These are phyloP conservation scores for Venturia oleaginea DNA, from an alignment of 2,329 filamentous ascomycete genomes.

Conservation along the genomic window DNA sequence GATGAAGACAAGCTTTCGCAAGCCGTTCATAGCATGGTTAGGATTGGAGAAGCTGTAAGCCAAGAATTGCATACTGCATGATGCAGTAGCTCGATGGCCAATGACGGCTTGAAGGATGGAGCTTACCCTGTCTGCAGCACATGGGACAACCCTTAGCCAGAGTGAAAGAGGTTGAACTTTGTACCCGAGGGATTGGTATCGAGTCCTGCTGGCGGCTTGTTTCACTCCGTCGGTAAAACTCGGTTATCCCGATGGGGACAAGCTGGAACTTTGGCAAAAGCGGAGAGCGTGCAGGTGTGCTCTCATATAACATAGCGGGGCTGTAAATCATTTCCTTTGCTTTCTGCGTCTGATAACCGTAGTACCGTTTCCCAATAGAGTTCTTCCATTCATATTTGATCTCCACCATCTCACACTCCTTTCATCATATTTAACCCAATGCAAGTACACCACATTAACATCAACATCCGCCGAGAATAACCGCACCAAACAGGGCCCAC, in stretches of 20 bases:
- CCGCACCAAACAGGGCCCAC: too few species aligned
- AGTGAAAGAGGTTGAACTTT: background rate
- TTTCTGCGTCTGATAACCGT: too few species aligned
- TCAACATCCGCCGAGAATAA: too few species aligned
- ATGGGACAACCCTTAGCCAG: background rate
- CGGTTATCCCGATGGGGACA: background rate
- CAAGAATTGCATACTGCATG: background rate
- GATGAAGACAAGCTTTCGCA: conserved; percentile 4
- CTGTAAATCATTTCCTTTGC: background rate
- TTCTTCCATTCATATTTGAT: too few species aligned
- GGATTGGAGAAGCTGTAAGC: background rate
- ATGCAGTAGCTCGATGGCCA: background rate
- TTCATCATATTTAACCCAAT: too few species aligned
- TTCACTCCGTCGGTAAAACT: background rate
- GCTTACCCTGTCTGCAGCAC: background rate
- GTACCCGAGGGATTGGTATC: background rate
- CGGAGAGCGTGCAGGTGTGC: background rate
- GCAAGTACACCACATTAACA: too few species aligned
- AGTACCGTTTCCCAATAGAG: too few species aligned
- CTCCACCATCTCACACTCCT: too few species aligned
- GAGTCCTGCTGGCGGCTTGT: background rate
- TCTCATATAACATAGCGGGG: background rate
- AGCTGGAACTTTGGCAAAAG: background rate
- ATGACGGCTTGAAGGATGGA: background rate
- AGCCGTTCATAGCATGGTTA: conserved; percentile 1